Base-by-base conservation (phyloP, 192 early-diverging fungal species). In the Mortierella alpina region DNA sequence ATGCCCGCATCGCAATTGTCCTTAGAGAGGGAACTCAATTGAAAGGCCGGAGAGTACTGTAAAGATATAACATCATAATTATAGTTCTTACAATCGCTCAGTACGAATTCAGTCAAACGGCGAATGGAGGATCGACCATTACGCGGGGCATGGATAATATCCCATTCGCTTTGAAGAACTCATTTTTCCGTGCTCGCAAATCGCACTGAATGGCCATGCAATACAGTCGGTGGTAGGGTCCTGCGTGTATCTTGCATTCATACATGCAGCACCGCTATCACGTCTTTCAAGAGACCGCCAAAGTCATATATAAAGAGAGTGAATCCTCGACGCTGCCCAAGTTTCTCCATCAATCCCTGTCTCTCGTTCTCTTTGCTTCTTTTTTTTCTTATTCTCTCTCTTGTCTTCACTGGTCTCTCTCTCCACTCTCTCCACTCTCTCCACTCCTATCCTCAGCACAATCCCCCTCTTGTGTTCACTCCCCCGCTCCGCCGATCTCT, bases 151-250 rank as follows among this genome's bases (percentile, higher is more conserved):
- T 51, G 11, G 50, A 15, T 15, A 51, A 51, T 51, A 9, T 55
- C n/a, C 7, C n/a, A 22, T 22, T 55, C 54, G 15, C 54, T 55
- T 44, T 61, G 59, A 12, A 61, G 55, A 68, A 58, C 47, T 59
- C 66, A 59, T 68, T 68, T 68, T 68, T 68, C 66, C 66, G 66
- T 68, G n/a, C 10, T 50, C 18, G 41, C n/a, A 11, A 5, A 31
- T 63, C 48, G 48, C 39, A 50, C 50, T 50, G 9, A 63, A 31
- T 31, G 31, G 31, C 31, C 31, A 31, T 31, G 31, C 31, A 31
- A 31, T 31, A 31, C 31, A 31, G 3, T 31, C 31, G 3, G 31
- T 31, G 31, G 31, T 31, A 31, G 31, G 31, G 31, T 31, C 31
- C 31, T 31, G 31, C 3, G 31, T 31, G 31, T 31, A 31, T 3